These are phyloP conservation scores for Schizochytrium sp. DNA, from an alignment of 108 stramenopile species.

Conservation along the genomic window DNA sequence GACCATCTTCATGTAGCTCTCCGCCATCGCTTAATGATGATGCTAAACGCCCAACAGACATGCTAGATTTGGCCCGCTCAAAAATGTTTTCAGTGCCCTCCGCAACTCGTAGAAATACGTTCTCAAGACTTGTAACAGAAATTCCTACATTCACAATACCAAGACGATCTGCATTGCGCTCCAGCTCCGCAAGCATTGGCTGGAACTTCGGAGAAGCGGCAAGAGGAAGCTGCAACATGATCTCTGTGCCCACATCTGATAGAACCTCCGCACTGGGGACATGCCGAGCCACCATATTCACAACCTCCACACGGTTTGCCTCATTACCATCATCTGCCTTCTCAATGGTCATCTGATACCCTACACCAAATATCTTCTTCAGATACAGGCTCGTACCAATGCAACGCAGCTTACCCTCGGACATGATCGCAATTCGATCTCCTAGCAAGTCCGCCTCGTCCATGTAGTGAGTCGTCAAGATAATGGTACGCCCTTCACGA, in stretches of 20 bases:
- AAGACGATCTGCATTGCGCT: neutral
- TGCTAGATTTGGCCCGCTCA: neutral
- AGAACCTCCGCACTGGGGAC: slow-evolving; percentile 2
- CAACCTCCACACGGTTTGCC: neutral
- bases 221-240: neutral
- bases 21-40: neutral
- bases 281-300: neutral
- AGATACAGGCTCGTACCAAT: too few relatives aligned
- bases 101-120: slow-evolving; percentile 71
- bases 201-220: neutral
- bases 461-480: slow-evolving; percentile 84
- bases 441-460: slow-evolving; percentile 83
- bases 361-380: slow-evolving; percentile 81
- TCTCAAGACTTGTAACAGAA: slow-evolving; percentile 71
- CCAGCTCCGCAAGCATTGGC: slow-evolving; percentile 62
- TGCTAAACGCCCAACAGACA: neutral
- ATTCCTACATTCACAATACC: slow-evolving; percentile 66
- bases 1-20: neutral
- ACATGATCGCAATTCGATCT: slow-evolving; percentile 83
- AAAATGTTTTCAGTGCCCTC: neutral
- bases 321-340: neutral
- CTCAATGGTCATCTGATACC: slow-evolving; percentile 71
- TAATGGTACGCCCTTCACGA: slow-evolving; percentile 78
- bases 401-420: slow-evolving; percentile 77
- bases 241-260: slow-evolving; percentile 53